These are phyloP conservation scores for Ocimum tenuiflorum DNA, from an alignment of 257 asterid species.

Conservation along the genomic window DNA sequence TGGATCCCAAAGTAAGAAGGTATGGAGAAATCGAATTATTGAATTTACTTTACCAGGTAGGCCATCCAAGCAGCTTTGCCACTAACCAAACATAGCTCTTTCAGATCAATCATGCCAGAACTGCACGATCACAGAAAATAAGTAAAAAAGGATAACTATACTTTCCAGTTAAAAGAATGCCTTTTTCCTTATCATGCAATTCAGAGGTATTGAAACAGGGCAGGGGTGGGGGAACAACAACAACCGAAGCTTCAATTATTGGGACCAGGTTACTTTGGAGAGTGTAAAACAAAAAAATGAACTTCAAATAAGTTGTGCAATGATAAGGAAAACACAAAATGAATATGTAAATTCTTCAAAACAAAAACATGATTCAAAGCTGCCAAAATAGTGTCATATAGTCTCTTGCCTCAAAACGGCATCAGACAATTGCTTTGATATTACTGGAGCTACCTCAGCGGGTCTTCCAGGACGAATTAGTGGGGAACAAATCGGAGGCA, in stretches of 20 bases:
- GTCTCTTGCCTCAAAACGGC: slow-evolving; percentile 69
- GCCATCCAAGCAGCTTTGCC: slow-evolving; percentile 99
- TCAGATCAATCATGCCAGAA: slow-evolving; percentile 82
- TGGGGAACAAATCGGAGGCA: slow-evolving; percentile 99
- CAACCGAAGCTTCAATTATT: neutral
- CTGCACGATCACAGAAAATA: slow-evolving; percentile 31
- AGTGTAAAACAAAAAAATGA: neutral
- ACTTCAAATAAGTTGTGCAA: neutral
- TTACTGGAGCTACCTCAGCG: slow-evolving; percentile 80
- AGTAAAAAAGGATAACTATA: neutral
- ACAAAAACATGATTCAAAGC: neutral
- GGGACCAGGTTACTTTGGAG: neutral
- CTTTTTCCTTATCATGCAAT: neutral
- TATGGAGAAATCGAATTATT: neutral
- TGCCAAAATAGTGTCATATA: no score
- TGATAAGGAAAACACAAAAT: neutral
- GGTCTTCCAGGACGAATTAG: slow-evolving; percentile 94
- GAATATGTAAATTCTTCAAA: neutral
- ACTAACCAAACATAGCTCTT: slow-evolving; percentile 70
- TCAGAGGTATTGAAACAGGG: neutral
- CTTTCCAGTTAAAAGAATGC: neutral
- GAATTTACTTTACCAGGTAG: slow-evolving; percentile 53
- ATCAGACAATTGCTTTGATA: slow-evolving; percentile 83
- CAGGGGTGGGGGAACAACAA: neutral
- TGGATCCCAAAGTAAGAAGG: no score